Evolutionary conservation across 164 flowering plant genomes (phyloP), one percentile per base, ranked within the genome.

Genomic region (Stephania cephalantha): DNA sequence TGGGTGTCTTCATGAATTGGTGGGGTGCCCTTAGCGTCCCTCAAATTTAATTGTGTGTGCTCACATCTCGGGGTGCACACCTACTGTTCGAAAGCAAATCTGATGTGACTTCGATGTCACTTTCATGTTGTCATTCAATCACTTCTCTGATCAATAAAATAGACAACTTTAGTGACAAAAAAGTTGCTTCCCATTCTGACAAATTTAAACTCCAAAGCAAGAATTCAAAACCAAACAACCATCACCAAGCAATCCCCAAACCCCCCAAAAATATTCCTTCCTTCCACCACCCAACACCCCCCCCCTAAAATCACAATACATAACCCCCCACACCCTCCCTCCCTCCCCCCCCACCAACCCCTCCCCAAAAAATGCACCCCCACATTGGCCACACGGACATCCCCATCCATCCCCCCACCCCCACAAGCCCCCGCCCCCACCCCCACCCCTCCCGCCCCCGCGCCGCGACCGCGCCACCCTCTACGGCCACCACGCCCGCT

Each of bases 401-500:
- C 18, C 42, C 44, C 29, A 9, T 42, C 22, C 15, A 15, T 11
- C 22, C 45, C 7, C 1, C 45, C 11, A n/a, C 7, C 25, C 46
- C 29, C 55, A 71, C 76, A 76, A 46, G 70, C 2, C 7, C 73
- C 69, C 77, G 50, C 73, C 30, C 70, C 6, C 9, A 3, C 17
- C 3, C 75, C 69, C 35, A 72, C 77, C 48, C 79, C 78, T 50
- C 58, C 70, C 69, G 52, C 76, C 42, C 52, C 70, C 63, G 75
- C 72, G 5, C 44, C 65, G 1, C 53, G 88, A 82, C 76, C 78
- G 87, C 0, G 81, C 84, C 22, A 86, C 84, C 22, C 84, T 89
- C 83, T 87, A 87, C 78, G 91, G 84, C 5, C 92, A 85, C 84
- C 86, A 91, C 7, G 97, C 91, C 55, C 83, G 77, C 17, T 96